Base-by-base conservation (phyloP, 176 grass and related monocot species). In the Elaeis guineensis region DNA sequence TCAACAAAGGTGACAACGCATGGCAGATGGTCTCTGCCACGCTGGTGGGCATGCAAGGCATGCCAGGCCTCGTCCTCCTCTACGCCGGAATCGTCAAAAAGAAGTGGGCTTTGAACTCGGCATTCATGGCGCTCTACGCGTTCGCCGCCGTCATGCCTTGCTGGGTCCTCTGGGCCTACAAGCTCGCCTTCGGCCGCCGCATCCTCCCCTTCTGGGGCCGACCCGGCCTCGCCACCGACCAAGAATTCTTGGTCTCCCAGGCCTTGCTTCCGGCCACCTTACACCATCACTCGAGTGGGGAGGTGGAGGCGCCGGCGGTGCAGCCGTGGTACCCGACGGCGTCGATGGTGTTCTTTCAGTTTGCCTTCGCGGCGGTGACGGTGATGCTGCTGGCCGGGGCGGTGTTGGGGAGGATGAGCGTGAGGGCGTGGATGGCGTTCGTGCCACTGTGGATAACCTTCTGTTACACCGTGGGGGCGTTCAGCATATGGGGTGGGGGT, bases 171-270 rank as follows among this genome's bases (percentile, higher is more conserved):
- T 44, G 35, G 35, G 35, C 9, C 35, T 44, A 44, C 35, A 44
- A 44, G 35, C 35, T 44, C 35, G 83, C 84, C 32, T 93, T 93
- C 78, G 89, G 84, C 44, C 76, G 87, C 23, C 75, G 52, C 0
- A 76, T 91, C 4, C 52, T 91, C 5, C 88, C 88, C 53, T 91
- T 91, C 83, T 86, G 83, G 88, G 88, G 77, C 25, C 86, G 86
- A 52, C 79, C 79, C 1, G 76, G 88, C 8, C 57, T 44, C 80
- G 0, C 63, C 83, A 62, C 72, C 86, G 7, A 77, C 67, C 18
- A 83, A 61, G 56, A 54, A 8, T 91, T 80, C 83, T 72, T 91
- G 18, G 25, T 65, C 6, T 19, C 0, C 3, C 88, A 79, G 30
- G 79, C 79, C 22, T 69, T 20, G n/a, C 60, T 86, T 54, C 79